Percentiles rank a stretch among this genome's conserved stretches.
Conservation (phyloP, 179 eudicot genomes). For the Heliamphora pulchella region DNA sequence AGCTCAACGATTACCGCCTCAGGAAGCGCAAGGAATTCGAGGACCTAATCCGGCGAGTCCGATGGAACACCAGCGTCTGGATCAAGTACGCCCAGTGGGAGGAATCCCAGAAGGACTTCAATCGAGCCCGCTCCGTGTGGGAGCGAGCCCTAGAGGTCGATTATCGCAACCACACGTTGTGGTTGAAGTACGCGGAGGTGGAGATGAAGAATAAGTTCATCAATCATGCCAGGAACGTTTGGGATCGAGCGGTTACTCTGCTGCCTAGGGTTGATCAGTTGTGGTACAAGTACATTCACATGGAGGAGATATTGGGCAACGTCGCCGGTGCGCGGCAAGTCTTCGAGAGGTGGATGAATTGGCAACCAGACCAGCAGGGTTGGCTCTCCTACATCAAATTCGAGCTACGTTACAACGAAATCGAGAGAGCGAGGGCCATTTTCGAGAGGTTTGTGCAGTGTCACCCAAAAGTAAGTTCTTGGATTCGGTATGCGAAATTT, state of each 20-base stretch:
- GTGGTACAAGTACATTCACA: slow-evolving; percentile 84
- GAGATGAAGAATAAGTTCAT: slow-evolving; percentile 79
- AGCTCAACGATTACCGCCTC: slow-evolving; percentile 71
- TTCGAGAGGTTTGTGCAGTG: slow-evolving; percentile 60
- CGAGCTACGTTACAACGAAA: slow-evolving; percentile 72
- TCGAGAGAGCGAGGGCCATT: slow-evolving; percentile 62
- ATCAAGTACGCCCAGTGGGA: slow-evolving; percentile 89
- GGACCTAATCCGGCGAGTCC: slow-evolving; percentile 53
- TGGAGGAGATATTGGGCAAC: slow-evolving; percentile 77
- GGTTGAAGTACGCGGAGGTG: slow-evolving; percentile 70
- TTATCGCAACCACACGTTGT: slow-evolving; percentile 55
- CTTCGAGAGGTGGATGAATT: slow-evolving; percentile 78
- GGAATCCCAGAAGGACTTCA: slow-evolving; percentile 67
- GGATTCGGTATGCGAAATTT: slow-evolving; percentile 71
- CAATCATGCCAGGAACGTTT: slow-evolving; percentile 64
- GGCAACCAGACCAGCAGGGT: slow-evolving; percentile 80
- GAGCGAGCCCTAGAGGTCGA: slow-evolving; percentile 72
- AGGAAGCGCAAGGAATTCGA: slow-evolving; percentile 78
- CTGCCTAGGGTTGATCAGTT: slow-evolving; percentile 73
- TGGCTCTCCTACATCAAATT: slow-evolving; percentile 71
- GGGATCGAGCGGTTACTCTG: slow-evolving; percentile 62
- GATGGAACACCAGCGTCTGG: slow-evolving; percentile 74
- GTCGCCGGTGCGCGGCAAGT: slow-evolving; percentile 77
- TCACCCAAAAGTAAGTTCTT: slow-evolving; percentile 52
- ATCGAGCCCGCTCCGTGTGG: slow-evolving; percentile 76